These are phyloP conservation scores for Colletotrichum orbiculare DNA, from an alignment of 2,329 filamentous ascomycete species.

Conservation along the genomic window DNA sequence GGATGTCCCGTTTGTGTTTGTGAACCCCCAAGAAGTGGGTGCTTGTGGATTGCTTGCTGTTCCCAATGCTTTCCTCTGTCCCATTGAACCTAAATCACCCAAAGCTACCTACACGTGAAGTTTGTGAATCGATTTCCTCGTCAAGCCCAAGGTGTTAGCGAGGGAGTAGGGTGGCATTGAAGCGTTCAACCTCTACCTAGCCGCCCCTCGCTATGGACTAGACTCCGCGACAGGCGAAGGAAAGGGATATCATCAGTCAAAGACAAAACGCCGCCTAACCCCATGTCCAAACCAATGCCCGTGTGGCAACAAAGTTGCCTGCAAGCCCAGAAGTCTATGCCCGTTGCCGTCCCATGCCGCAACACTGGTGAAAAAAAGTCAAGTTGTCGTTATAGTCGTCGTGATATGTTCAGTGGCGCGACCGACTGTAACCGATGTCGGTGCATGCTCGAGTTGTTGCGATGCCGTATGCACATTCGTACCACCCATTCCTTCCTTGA, in stretches of 20 bases:
- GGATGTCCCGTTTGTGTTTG: slow-evolving; percentile 7
- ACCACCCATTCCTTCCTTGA: not conserved
- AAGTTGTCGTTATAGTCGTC: slow-evolving; percentile 38
- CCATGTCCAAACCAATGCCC: not conserved
- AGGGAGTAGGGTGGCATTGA: not conserved
- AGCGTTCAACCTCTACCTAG: not conserved
- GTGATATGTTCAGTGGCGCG: slow-evolving; percentile 35
- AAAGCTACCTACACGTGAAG: slow-evolving; percentile 27
- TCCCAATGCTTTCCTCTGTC: slow-evolving; percentile 18
- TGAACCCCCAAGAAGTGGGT: slow-evolving; percentile 10
- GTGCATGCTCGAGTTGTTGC: slow-evolving; percentile 6
- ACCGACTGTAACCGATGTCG: slow-evolving; percentile 22
- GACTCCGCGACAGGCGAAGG: slow-evolving; percentile 31
- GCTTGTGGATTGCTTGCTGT: slow-evolving; percentile 32
- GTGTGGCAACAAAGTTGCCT: slow-evolving; percentile 32
- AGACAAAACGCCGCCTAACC: slow-evolving; percentile 32
- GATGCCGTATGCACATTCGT: slow-evolving; percentile 1
- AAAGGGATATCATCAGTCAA: slow-evolving; percentile 36
- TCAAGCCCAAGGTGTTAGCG: slow-evolving; percentile 12
- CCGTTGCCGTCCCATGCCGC: slow-evolving; percentile 36
- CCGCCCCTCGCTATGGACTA: slow-evolving; percentile 5
- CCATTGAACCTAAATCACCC: slow-evolving; percentile 10
- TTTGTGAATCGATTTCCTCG: slow-evolving; percentile 31
- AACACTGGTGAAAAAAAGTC: slow-evolving; percentile 17
- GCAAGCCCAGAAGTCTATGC: slow-evolving; percentile 37